Percentiles rank a stretch among this genome's conserved stretches.
phyloP scores from a whole-genome alignment of 2,329 filamentous ascomycete species.

The Rugonectria rugulosa region DNA sequence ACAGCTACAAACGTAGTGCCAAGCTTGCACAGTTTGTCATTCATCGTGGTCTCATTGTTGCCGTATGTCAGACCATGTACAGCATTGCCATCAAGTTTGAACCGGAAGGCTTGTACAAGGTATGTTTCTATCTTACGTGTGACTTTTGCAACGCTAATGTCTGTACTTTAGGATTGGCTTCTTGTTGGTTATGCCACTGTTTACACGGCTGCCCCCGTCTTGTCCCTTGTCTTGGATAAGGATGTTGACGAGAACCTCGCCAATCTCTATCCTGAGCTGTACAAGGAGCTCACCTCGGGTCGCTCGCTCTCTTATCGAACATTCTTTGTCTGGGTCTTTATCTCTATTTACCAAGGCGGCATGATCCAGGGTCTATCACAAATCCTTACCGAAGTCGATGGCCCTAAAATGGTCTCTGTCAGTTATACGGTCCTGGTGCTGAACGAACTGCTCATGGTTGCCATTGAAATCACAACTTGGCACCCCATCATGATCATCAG shows the following conservation, averaged over 20 bases:
- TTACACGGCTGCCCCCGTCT: constrained; percentile 92
- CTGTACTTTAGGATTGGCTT: constrained; percentile 76
- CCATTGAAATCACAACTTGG: constrained; percentile 96
- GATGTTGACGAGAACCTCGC: constrained; percentile 95
- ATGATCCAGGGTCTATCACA: constrained; percentile 96
- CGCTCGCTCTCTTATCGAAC: constrained; percentile 88
- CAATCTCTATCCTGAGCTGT: constrained; percentile 94
- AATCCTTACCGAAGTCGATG: constrained; percentile 80
- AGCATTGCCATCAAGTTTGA: constrained; percentile 93
- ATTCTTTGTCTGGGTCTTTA: constrained; percentile 96
- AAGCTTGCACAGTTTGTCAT: constrained; percentile 99
- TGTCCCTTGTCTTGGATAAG: constrained; percentile 91
- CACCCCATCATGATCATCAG: constrained; percentile 89
- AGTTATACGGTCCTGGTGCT: constrained; percentile 91
- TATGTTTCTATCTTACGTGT: constrained; percentile 37
- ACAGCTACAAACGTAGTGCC: constrained; percentile 94
- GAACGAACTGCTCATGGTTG: constrained; percentile 97
- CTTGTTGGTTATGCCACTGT: constrained; percentile 96
- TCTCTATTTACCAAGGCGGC: constrained; percentile 93
- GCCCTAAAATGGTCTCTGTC: constrained; percentile 82
- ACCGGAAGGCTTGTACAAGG: constrained; percentile 90
- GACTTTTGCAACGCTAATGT: constrained; percentile 21
- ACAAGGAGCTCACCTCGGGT: constrained; percentile 94
- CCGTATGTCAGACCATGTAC: constrained; percentile 96
- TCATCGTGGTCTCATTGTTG: constrained; percentile 93